Evolutionary conservation across 305 asterid genomes (phyloP).

Genomic region (Fraxinus nigra): DNA sequence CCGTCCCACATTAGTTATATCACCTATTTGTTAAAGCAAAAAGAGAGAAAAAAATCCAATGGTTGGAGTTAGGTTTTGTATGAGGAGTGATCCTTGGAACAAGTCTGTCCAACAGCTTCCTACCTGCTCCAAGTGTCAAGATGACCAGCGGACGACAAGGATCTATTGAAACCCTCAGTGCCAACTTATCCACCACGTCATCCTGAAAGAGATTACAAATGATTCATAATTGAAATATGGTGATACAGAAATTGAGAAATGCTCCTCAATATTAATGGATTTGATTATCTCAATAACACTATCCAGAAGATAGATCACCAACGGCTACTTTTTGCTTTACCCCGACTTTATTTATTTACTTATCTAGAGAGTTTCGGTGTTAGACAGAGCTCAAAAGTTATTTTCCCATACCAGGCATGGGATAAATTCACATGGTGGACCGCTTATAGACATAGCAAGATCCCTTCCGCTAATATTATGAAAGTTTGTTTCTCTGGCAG

Average conservation of each 20-base stretch:
- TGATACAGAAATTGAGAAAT: background rate
- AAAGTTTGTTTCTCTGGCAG: conserved; percentile 34
- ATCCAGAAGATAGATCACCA: background rate
- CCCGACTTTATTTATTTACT: background rate
- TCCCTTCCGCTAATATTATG: conserved; percentile 27
- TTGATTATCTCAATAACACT: background rate
- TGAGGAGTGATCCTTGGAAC: background rate
- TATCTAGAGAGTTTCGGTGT: background rate
- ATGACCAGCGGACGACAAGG: conserved; percentile 27
- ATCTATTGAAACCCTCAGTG: conserved; percentile 17
- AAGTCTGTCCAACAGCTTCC: background rate
- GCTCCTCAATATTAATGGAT: background rate
- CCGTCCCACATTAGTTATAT: conserved; percentile 35
- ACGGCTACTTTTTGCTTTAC: background rate
- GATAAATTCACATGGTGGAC: conserved; percentile 32
- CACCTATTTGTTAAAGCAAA: conserved; percentile 28
- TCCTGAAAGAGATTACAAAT: conserved; percentile 18
- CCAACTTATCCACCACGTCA: conserved; percentile 27
- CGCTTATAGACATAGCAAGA: conserved; percentile 30
- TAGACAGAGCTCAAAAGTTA: background rate
- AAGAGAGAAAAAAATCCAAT: background rate
- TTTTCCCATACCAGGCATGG: conserved; percentile 32
- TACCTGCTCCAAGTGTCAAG: conserved; percentile 43
- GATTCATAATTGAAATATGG: background rate
- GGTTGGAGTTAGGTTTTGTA: background rate